These are phyloP conservation scores for Ceratocystis huliohia DNA, from an alignment of 2,329 filamentous ascomycete genomes.

Conservation along the genomic window DNA sequence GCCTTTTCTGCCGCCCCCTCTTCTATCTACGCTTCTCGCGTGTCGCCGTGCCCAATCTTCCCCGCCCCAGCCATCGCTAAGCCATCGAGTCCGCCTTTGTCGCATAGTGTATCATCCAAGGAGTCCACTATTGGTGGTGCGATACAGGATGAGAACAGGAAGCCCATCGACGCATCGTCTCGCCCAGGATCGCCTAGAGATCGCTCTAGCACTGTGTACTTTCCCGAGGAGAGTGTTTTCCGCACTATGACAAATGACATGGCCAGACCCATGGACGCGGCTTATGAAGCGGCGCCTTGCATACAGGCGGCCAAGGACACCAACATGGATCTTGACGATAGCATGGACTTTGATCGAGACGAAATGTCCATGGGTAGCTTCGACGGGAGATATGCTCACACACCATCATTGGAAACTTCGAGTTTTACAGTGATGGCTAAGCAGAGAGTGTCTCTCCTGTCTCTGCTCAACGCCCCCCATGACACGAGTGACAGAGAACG, in stretches of 20 bases:
- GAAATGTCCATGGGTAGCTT: slow-evolving; percentile 22
- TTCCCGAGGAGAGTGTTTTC: slow-evolving; percentile 51
- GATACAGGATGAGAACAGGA: background rate
- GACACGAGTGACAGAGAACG: background rate
- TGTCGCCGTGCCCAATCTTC: slow-evolving; percentile 9
- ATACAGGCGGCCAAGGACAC: background rate
- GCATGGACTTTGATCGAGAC: slow-evolving; percentile 23
- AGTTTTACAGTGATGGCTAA: slow-evolving; percentile 41
- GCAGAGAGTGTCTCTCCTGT: slow-evolving; percentile 46
- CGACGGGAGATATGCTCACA: slow-evolving; percentile 37
- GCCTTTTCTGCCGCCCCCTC: background rate
- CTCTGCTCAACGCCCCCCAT: slow-evolving; percentile 46
- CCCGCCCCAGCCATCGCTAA: slow-evolving; percentile 8
- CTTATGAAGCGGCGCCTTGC: background rate
- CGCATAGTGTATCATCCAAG: slow-evolving; percentile 20
- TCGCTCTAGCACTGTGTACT: slow-evolving; percentile 39
- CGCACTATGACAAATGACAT: slow-evolving; percentile 46
- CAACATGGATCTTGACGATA: slow-evolving; percentile 24
- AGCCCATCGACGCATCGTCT: background rate
- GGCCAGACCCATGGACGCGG: slow-evolving; percentile 23
- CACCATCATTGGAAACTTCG: slow-evolving; percentile 50
- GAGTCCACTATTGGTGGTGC: background rate
- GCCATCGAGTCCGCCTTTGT: slow-evolving; percentile 1
- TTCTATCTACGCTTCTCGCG: slow-evolving; percentile 3
- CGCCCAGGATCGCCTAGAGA: slow-evolving; percentile 22